Conservation (phyloP, 2,329 filamentous ascomycete genomes). For the Diatrype stigma region DNA sequence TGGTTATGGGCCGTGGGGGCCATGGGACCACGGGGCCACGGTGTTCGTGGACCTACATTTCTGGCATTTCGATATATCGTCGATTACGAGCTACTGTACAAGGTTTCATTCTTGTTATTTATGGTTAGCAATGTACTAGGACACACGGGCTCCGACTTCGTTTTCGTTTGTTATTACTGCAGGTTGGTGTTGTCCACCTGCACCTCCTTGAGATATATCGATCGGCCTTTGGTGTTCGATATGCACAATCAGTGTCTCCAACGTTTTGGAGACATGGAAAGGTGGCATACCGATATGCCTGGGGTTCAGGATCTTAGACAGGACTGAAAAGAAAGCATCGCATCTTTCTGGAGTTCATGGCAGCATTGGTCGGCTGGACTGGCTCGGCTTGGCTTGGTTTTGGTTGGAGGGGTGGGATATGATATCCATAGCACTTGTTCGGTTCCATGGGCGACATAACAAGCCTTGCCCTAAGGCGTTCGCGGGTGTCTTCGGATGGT, state of each 20-base stretch:
- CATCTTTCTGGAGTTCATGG: background rate
- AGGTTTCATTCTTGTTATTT: constrained; percentile 18
- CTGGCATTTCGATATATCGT: constrained; percentile 22
- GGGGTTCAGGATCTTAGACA: background rate
- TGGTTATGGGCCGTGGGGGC: too few species aligned
- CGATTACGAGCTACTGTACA: constrained; percentile 14
- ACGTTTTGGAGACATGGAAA: background rate
- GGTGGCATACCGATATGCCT: background rate
- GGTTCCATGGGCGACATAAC: background rate
- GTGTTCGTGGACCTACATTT: constrained; percentile 23
- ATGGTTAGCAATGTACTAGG: constrained; percentile 24
- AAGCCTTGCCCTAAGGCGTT: background rate
- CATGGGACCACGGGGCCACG: constrained; percentile 10
- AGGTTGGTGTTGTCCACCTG: background rate
- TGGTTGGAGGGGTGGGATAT: background rate
- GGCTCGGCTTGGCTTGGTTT: background rate
- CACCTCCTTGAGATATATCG: background rate
- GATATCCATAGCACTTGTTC: background rate
- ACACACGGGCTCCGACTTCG: constrained; percentile 12
- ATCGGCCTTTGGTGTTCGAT: background rate
- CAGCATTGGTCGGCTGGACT: background rate
- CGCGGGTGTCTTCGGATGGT: constrained; percentile 1
- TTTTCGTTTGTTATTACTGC: constrained; percentile 16
- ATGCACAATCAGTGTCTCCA: too few species aligned
- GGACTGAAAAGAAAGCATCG: background rate